Conservation (phyloP, 2,329 filamentous ascomycete genomes). For the Xylariomycetidae sp. region DNA sequence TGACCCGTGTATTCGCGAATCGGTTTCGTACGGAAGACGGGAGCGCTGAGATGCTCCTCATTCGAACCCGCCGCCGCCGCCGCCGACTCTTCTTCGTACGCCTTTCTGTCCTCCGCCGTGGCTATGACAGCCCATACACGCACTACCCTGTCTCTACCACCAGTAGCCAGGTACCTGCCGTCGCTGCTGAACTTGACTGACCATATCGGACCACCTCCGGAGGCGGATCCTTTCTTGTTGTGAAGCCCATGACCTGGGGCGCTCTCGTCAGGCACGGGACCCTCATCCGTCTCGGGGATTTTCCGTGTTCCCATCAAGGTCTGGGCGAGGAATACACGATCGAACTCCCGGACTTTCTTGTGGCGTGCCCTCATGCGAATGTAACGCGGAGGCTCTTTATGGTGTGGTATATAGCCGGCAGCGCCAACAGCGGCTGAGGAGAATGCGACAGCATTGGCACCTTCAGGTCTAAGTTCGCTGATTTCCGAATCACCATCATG, state of each 20-base stretch:
- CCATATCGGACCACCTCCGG: slow-evolving; percentile 73
- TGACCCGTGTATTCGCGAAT: slow-evolving; percentile 79
- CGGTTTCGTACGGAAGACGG: slow-evolving; percentile 80
- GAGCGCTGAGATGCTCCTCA: slow-evolving; percentile 72
- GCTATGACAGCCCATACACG: slow-evolving; percentile 86
- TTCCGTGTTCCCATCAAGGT: slow-evolving; percentile 66
- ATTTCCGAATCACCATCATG: slow-evolving; percentile 67
- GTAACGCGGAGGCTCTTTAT: slow-evolving; percentile 86
- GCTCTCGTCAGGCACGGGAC: slow-evolving; percentile 16
- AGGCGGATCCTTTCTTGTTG: slow-evolving; percentile 32
- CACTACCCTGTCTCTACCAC: slow-evolving; percentile 80
- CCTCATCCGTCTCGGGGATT: slow-evolving; percentile 22
- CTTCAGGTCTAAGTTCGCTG: slow-evolving; percentile 64
- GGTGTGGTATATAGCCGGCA: slow-evolving; percentile 73
- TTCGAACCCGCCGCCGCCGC: slow-evolving; percentile 37
- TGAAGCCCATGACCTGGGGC: slow-evolving; percentile 24
- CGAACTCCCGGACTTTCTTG: slow-evolving; percentile 78
- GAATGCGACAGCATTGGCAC: slow-evolving; percentile 78
- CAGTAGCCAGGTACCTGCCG: slow-evolving; percentile 86
- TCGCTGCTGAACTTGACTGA: slow-evolving; percentile 89
- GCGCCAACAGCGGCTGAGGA: slow-evolving; percentile 69
- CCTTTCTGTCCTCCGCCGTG: slow-evolving; percentile 70
- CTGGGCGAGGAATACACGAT: slow-evolving; percentile 86
- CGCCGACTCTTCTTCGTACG: slow-evolving; percentile 66
- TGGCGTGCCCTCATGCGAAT: slow-evolving; percentile 79